A percentile compares a stretch with the other conserved stretches of the same genome.
These are phyloP conservation scores for Phytophthora pisi DNA, from an alignment of 352 stramenopile species.

Conservation along the genomic window DNA sequence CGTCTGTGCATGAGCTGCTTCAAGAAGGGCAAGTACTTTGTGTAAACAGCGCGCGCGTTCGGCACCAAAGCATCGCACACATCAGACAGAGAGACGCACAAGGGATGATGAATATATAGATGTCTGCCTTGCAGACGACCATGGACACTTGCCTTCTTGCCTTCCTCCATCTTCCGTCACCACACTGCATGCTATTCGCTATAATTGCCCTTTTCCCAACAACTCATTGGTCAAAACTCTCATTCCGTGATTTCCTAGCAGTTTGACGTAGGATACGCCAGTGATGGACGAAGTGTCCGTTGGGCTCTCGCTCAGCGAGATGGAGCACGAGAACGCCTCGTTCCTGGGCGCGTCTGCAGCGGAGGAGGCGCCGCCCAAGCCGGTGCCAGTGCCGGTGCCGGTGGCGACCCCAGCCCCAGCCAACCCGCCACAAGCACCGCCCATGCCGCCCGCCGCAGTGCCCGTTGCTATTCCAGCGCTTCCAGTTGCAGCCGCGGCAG, in stretches of 20 bases:
- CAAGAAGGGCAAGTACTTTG: slow-evolving; percentile 93
- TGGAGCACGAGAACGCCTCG: slow-evolving; percentile 42
- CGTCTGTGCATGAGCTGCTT: slow-evolving; percentile 91
- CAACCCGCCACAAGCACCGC: slow-evolving; percentile 4
- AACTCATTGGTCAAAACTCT: slow-evolving; percentile 28
- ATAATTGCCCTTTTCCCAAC: slow-evolving; percentile 8
- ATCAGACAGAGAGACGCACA: slow-evolving; percentile 6
- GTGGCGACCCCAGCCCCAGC: not conserved
- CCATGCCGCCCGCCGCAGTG: not conserved
- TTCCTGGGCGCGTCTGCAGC: slow-evolving; percentile 23
- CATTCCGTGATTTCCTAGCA: slow-evolving; percentile 11
- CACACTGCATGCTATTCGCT: slow-evolving; percentile 7
- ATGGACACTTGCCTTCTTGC: slow-evolving; percentile 1
- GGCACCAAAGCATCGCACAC: slow-evolving; percentile 4
- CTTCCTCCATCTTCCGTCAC: not conserved
- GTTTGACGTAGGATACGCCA: slow-evolving; percentile 2
- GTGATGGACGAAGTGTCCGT: slow-evolving; percentile 46
- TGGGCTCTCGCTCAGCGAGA: slow-evolving; percentile 35
- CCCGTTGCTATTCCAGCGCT: not conserved
- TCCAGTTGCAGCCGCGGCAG: slow-evolving; percentile 13
- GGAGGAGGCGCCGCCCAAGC: slow-evolving; percentile 2
- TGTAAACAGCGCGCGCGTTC: slow-evolving; percentile 41
- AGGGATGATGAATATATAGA: slow-evolving; percentile 42
- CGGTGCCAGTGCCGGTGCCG: slow-evolving; percentile 1
- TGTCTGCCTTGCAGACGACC: slow-evolving; percentile 24